phyloP scores from a whole-genome alignment of 164 flowering plant genomes.

The Echeveria elegans region DNA sequence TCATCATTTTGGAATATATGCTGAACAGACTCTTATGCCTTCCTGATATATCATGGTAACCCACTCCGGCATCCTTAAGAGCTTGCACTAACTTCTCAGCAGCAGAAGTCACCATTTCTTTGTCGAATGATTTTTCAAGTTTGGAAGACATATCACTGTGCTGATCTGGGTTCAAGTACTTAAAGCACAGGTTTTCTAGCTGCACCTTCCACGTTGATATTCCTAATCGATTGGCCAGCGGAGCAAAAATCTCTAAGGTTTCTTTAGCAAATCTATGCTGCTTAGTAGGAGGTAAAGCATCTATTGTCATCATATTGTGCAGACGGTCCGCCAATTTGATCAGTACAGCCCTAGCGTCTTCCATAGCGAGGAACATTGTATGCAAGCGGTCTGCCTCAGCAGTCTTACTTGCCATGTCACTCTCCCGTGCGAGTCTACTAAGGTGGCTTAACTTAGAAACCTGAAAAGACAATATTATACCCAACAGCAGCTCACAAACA shows the following conservation, averaged over 20 bases:
- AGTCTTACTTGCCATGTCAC: slow-evolving; percentile 69
- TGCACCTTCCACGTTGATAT: slow-evolving; percentile 89
- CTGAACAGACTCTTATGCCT: slow-evolving; percentile 91
- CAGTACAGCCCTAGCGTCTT: slow-evolving; percentile 92
- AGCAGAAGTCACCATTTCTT: slow-evolving; percentile 57
- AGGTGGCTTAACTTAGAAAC: slow-evolving; percentile 93
- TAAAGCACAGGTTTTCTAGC: slow-evolving; percentile 83
- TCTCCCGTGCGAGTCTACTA: slow-evolving; percentile 97
- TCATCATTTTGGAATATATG: slow-evolving; percentile 80
- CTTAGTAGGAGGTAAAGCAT: slow-evolving; percentile 67
- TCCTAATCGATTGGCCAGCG: slow-evolving; percentile 89
- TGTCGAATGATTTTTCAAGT: slow-evolving; percentile 57
- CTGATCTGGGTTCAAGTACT: slow-evolving; percentile 68
- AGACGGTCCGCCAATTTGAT: slow-evolving; percentile 91
- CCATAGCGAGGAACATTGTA: slow-evolving; percentile 97
- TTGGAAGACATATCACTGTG: slow-evolving; percentile 59
- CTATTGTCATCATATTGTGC: slow-evolving; percentile 96
- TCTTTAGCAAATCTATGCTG: slow-evolving; percentile 93
- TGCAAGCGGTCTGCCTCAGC: slow-evolving; percentile 90
- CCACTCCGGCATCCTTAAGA: slow-evolving; percentile 46
- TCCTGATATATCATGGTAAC: slow-evolving; percentile 57
- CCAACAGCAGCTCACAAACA: background rate
- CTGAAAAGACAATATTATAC: slow-evolving; percentile 23
- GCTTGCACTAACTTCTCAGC: slow-evolving; percentile 59
- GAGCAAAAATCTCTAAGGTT: slow-evolving; percentile 88